phyloP scores from a whole-genome alignment of 768 basidiomycete species.

The Leucosporidium yakuticum region DNA sequence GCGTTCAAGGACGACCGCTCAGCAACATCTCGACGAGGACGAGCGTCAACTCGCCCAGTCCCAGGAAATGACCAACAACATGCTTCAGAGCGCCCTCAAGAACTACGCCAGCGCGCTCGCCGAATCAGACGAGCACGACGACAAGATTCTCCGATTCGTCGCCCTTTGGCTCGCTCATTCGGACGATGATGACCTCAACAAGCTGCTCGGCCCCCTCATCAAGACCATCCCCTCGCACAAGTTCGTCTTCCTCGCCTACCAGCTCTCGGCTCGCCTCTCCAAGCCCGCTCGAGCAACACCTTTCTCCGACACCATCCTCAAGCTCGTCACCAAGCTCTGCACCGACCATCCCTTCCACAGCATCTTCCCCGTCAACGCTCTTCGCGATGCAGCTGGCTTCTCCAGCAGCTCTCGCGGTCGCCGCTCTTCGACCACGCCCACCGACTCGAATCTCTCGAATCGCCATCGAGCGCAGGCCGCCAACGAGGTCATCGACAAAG shows the following conservation, averaged over 20 bases:
- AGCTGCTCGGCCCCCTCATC: slow-evolving; percentile 43
- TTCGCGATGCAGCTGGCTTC: slow-evolving; percentile 42
- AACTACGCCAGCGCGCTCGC: slow-evolving; percentile 79
- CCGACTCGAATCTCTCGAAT: not conserved
- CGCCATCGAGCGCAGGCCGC: slow-evolving; percentile 32
- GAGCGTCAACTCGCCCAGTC: slow-evolving; percentile 48
- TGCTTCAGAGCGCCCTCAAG: slow-evolving; percentile 67
- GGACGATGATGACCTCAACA: slow-evolving; percentile 50
- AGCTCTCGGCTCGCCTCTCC: slow-evolving; percentile 82
- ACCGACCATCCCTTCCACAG: slow-evolving; percentile 89
- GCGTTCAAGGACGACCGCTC: slow-evolving; percentile 49
- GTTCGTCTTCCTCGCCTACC: slow-evolving; percentile 84
- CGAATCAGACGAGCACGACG: slow-evolving; percentile 65
- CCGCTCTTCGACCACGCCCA: slow-evolving; percentile 17
- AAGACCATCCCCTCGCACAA: slow-evolving; percentile 71
- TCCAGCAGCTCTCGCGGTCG: slow-evolving; percentile 7
- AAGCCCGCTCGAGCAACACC: slow-evolving; percentile 43
- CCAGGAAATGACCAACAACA: slow-evolving; percentile 51
- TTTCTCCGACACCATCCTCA: slow-evolving; percentile 59
- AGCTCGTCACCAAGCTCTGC: slow-evolving; percentile 64
- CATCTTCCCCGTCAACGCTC: slow-evolving; percentile 78
- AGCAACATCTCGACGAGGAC: slow-evolving; percentile 54
- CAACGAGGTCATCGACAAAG: slow-evolving; percentile 22
- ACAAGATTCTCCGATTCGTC: slow-evolving; percentile 71
- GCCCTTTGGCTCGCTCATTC: slow-evolving; percentile 92